Percentiles rank a stretch among this genome's conserved stretches.
Evolutionary conservation across 2,329 filamentous ascomycete species (phyloP).

Genomic region (Juglanconis juglandina): DNA sequence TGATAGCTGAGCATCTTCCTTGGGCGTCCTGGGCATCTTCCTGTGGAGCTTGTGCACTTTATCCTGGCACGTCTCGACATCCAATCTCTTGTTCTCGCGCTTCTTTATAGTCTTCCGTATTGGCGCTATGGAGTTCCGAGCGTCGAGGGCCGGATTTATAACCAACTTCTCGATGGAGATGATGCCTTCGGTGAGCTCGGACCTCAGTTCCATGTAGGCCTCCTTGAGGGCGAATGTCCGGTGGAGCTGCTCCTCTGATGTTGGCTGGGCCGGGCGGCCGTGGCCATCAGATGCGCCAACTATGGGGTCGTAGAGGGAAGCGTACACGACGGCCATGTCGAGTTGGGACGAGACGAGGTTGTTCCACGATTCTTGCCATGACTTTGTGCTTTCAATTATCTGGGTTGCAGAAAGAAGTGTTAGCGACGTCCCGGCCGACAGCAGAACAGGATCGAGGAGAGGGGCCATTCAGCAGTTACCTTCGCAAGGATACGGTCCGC

Average conservation of each 20-base stretch:
- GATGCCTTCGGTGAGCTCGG: slow-evolving; percentile 69
- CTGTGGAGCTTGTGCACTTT: slow-evolving; percentile 66
- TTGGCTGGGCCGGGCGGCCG: slow-evolving; percentile 53
- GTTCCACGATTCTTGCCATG: slow-evolving; percentile 77
- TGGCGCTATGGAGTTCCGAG: slow-evolving; percentile 65
- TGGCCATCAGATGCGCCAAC: slow-evolving; percentile 59
- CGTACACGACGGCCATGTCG: slow-evolving; percentile 63
- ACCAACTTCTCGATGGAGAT: slow-evolving; percentile 66
- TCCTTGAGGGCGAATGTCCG: slow-evolving; percentile 63
- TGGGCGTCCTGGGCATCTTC: slow-evolving; percentile 67
- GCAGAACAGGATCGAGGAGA: not conserved
- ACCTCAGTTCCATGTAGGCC: slow-evolving; percentile 67
- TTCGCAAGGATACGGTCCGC: slow-evolving; percentile 70
- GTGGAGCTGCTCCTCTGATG: slow-evolving; percentile 59
- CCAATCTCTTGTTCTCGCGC: slow-evolving; percentile 75
- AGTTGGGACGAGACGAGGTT: slow-evolving; percentile 68
- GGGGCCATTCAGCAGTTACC: slow-evolving; percentile 41
- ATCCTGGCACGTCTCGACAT: slow-evolving; percentile 75
- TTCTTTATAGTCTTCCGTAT: slow-evolving; percentile 83
- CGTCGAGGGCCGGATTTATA: slow-evolving; percentile 65
- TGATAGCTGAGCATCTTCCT: slow-evolving; percentile 67
- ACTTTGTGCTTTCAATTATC: slow-evolving; percentile 72
- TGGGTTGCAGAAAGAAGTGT: slow-evolving; percentile 31
- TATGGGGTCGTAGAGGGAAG: slow-evolving; percentile 73
- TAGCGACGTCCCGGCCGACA: not conserved